Base-by-base conservation (phyloP, 176 grass and related monocot genomes). In the Elaeis guineensis region DNA sequence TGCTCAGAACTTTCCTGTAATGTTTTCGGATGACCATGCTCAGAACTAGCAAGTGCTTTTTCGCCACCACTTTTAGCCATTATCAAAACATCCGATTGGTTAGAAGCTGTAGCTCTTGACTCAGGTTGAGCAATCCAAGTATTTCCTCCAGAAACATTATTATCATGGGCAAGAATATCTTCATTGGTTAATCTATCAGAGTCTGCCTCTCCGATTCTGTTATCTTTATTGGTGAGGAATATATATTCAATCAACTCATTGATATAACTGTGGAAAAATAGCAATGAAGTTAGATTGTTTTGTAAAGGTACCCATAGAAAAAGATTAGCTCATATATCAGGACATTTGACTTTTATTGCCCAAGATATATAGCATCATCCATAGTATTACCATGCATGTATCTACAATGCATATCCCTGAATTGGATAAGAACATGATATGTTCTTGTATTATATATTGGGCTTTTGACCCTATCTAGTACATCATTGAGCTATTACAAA, bases 201-300 rank as follows among this genome's bases (percentile, higher is more conserved):
- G 68, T 66, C 54, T 15, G 57, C 55, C 44, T 68, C 71, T 69
- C 69, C 79, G 69, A 60, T 80, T 69, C 28, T 77, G 62, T 65
- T 63, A 50, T 84, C 67, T 59, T 75, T 80, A 66, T 76, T 86
- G 57, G 81, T 61, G 64, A 97, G 82, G 67, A 71, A 89, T 55
- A 89, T 52, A 49, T 72, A 49, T 69, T 82, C 79, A 79, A 97
- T 85, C 69, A 97, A 52, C 76, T 97, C 93, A 21, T 97, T 97
- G 57, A 97, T 88, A 49, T 92, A 90, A 29, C 93, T 97, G 78
- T 72, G 80, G 73, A 64, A 71, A 65, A 44, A 44, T 44, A 44
- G 8, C 35, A 44, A 44, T 12, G 35, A 44, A 44, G 35, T 44
- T 44, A 44, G 35, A 44, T 44, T 44, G 35, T 44, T 44, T 44